Evolutionary conservation across 2,329 filamentous ascomycete genomes (phyloP).

Genomic region (Ceratocystis huliohia): DNA sequence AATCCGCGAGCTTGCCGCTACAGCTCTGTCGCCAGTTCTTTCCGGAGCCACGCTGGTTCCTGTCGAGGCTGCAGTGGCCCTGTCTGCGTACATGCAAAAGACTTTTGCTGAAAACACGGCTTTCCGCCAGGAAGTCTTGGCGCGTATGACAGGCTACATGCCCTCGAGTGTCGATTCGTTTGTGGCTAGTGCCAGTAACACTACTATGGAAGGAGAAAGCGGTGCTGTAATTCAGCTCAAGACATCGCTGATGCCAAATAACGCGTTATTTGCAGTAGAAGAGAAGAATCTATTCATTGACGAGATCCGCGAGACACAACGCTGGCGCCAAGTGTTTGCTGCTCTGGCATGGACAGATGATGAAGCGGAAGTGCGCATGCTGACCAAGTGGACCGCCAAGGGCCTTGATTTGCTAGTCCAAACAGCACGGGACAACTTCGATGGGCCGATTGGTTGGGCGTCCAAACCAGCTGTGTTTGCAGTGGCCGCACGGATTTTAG

Average conservation of each 20-base stretch:
- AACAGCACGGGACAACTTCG: slow-evolving; percentile 25
- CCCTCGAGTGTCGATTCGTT: slow-evolving; percentile 2
- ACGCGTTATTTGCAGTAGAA: slow-evolving; percentile 70
- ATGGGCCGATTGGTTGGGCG: slow-evolving; percentile 61
- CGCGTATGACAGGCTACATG: slow-evolving; percentile 30
- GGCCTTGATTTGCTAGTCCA: slow-evolving; percentile 32
- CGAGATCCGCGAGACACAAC: slow-evolving; percentile 56
- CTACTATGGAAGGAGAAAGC: slow-evolving; percentile 32
- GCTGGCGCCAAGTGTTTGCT: slow-evolving; percentile 50
- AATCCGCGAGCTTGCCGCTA: slow-evolving; percentile 53
- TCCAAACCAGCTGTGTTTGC: slow-evolving; percentile 56
- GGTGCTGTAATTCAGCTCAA: slow-evolving; percentile 37
- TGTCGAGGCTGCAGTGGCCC: slow-evolving; percentile 35
- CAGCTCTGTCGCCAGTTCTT: slow-evolving; percentile 37
- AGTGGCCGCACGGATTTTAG: slow-evolving; percentile 40
- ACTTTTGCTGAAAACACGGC: slow-evolving; percentile 28
- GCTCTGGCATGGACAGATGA: slow-evolving; percentile 24
- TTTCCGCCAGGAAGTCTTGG: slow-evolving; percentile 33
- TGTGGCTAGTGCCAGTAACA: slow-evolving; percentile 23
- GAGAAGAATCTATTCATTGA: slow-evolving; percentile 93
- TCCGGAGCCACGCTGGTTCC: slow-evolving; percentile 32
- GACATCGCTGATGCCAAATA: slow-evolving; percentile 41
- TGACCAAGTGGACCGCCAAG: slow-evolving; percentile 37
- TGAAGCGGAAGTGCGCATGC: slow-evolving; percentile 17
- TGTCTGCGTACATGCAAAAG: slow-evolving; percentile 34